Base-by-base conservation (phyloP, 331 rosid species). In the Cydonia oblonga region DNA sequence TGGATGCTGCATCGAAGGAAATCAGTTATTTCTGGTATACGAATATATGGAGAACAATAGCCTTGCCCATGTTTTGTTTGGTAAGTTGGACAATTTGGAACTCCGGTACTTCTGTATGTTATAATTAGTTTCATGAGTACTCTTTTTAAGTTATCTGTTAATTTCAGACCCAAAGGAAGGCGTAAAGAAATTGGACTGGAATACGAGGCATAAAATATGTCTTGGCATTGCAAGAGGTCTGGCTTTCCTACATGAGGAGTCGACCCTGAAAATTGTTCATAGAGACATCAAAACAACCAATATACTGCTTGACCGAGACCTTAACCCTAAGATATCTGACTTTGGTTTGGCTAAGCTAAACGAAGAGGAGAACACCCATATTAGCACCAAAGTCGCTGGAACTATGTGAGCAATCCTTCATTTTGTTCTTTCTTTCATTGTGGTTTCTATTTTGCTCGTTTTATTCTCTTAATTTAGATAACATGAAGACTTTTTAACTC, bases 311-410 rank as follows among this genome's bases (percentile, higher is more conserved):
- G 80, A 77, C 5, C 4, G 23, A 11, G 29, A 63, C 58, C 66
- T 76, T 1, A 76, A 49, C 18, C 63, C 80, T 23, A 76, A 70
- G 8, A 76, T 76, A 3, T 76, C 80, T 0, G 76, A 76, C 19
- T 76, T 70, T 19, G 80, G 80, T 60, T 33, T 76, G 70, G 80
- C 80, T 11, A 76, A 61, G 74, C 25, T 76, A 3, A 7, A 76
- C 18, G 76, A 76, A 63, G 80, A 76, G 61, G 79, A 75, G 29
- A 75, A 56, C 12, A 64, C 64, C 9, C 71, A 74, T 22, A 73
- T 42, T 42, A 42, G 49, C 16, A 75, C 67, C 18, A 32, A 64
- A 46, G 52, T 76, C 0, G 80, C 80, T 15, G 80, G 80, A 67
- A 76, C 80, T 16, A 46, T 76, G 80, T 69, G 52, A 61, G 75